These are phyloP conservation scores for Fusarium avenaceum DNA, from an alignment of 2,329 filamentous ascomycete species.

Conservation along the genomic window DNA sequence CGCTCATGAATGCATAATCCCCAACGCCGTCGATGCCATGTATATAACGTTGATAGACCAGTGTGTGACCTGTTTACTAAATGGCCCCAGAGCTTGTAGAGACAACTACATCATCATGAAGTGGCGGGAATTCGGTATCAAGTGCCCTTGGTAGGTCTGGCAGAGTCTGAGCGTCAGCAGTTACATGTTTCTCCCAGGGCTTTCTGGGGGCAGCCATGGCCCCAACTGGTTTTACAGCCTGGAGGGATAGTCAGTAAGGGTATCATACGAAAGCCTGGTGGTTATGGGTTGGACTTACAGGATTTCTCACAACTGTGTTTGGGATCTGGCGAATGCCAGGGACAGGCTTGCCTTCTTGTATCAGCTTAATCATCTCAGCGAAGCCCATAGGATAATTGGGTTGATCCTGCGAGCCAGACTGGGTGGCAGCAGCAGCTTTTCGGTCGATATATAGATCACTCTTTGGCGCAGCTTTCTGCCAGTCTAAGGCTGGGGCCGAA, in stretches of 20 bases:
- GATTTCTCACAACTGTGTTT: conserved; percentile 78
- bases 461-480: conserved; percentile 66
- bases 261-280: background rate
- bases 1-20: conserved; percentile 1
- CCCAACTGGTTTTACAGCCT: conserved; percentile 65
- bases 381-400: conserved; percentile 87
- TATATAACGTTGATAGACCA: conserved; percentile 13
- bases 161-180: conserved; percentile 30
- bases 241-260: conserved; percentile 15
- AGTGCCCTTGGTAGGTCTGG: conserved; percentile 47
- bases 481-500: conserved; percentile 52
- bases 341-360: conserved; percentile 84
- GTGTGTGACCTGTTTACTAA: background rate
- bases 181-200: conserved; percentile 81
- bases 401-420: conserved; percentile 54
- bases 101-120: conserved; percentile 32
- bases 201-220: conserved; percentile 64
- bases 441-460: conserved; percentile 62
- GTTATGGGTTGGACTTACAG: conserved; percentile 62
- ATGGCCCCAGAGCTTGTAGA: conserved; percentile 9
- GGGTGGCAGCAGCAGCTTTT: conserved; percentile 41
- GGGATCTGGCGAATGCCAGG: conserved; percentile 91
- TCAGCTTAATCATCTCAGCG: conserved; percentile 86
- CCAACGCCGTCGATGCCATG: conserved; percentile 30
- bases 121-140: conserved; percentile 55